Conservation (phyloP, 805 yeast species). For the Kuraishia ogatae region DNA sequence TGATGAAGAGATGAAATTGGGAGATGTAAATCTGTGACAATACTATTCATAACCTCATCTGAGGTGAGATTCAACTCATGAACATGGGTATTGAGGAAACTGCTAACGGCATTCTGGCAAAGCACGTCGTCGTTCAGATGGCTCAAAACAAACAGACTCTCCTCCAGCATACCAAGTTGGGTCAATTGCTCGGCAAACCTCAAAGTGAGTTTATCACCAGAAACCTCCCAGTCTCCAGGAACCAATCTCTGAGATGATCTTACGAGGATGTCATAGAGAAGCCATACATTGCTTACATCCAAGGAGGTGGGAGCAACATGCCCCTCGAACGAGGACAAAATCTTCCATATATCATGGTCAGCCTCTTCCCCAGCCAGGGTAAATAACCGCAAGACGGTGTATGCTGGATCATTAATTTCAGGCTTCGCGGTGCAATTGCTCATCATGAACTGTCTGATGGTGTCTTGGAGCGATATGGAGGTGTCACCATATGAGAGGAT, state of each 20-base stretch:
- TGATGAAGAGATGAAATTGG: constrained; percentile 27
- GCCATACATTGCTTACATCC: constrained; percentile 7
- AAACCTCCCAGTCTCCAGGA: constrained; percentile 3
- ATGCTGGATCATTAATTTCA: constrained; percentile 11
- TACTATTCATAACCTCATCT: neutral
- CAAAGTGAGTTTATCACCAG: constrained; percentile 13
- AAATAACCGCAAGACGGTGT: constrained; percentile 20
- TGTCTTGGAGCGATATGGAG: constrained; percentile 23
- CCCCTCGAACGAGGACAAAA: neutral
- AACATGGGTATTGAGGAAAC: neutral
- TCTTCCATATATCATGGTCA: neutral
- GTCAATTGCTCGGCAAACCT: constrained; percentile 44
- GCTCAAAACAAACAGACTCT: constrained; percentile 54
- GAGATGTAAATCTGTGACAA: neutral
- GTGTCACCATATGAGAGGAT: constrained; percentile 55
- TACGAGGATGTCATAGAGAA: constrained; percentile 8
- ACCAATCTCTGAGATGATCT: constrained; percentile 9
- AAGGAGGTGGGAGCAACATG: neutral
- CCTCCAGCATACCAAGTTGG: constrained; percentile 38
- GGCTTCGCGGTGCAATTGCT: neutral
- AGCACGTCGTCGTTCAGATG: constrained; percentile 40
- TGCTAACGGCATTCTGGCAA: neutral
- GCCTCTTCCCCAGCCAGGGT: constrained; percentile 5
- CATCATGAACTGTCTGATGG: constrained; percentile 15
- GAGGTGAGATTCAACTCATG: neutral